Evolutionary conservation across 23 red algal species (phyloP).

Genomic region (Chondrus crispus): DNA sequence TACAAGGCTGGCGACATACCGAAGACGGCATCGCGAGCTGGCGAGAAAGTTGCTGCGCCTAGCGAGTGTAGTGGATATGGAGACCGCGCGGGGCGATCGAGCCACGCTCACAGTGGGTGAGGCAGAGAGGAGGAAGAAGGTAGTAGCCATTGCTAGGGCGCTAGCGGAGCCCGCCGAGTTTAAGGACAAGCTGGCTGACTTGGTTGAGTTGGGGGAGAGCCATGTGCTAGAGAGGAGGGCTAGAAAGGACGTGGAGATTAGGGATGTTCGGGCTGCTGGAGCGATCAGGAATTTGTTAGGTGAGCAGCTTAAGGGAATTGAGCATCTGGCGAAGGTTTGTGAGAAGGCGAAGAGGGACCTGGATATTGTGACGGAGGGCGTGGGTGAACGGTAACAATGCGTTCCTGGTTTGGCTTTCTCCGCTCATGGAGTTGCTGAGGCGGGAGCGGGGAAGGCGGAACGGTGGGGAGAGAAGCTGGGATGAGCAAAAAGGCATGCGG

Average conservation of each 20-base stretch:
- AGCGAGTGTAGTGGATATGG: slow-evolving; percentile 38
- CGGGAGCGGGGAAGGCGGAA: too few species aligned
- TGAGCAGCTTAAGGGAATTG: slow-evolving; percentile 55
- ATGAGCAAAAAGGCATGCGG: too few species aligned
- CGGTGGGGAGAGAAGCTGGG: too few species aligned
- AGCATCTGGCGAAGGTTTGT: slow-evolving; percentile 58
- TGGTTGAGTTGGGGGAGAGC: slow-evolving; percentile 36
- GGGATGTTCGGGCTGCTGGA: slow-evolving; percentile 30
- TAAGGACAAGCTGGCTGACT: slow-evolving; percentile 52
- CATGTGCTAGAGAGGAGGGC: slow-evolving; percentile 11
- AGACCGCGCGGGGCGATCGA: background rate
- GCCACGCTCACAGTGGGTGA: slow-evolving; percentile 24
- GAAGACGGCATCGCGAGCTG: slow-evolving; percentile 70
- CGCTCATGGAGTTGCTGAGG: too few species aligned
- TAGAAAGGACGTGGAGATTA: slow-evolving; percentile 23
- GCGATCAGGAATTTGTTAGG: slow-evolving; percentile 31
- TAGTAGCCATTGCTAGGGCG: slow-evolving; percentile 40
- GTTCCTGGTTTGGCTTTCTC: too few species aligned
- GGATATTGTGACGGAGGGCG: slow-evolving; percentile 14
- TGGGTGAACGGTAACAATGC: background rate
- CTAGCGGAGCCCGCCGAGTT: slow-evolving; percentile 66
- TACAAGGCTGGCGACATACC: slow-evolving; percentile 53
- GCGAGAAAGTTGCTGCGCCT: slow-evolving; percentile 53
- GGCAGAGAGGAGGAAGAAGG: slow-evolving; percentile 30
- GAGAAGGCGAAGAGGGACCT: slow-evolving; percentile 31